These are phyloP conservation scores for Rosa rugosa DNA, from an alignment of 306 rosid species.

Conservation along the genomic window DNA sequence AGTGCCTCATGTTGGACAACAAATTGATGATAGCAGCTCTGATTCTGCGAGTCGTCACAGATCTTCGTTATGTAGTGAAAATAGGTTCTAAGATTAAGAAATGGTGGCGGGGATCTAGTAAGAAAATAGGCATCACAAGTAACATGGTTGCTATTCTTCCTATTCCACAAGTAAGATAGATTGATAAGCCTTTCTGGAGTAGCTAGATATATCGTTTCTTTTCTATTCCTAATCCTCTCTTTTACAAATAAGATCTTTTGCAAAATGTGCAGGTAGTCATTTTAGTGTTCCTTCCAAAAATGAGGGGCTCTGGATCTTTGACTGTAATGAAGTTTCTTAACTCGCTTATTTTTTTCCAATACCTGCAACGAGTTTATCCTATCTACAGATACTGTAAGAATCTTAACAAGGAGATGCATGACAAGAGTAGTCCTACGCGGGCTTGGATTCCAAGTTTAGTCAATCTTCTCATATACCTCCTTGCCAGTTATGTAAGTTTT, in stretches of 20 bases:
- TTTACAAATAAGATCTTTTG: too few species aligned
- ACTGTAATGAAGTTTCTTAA: not conserved
- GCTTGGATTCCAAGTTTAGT: constrained; percentile 2
- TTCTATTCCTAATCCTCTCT: too few species aligned
- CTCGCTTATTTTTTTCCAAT: constrained; percentile 21
- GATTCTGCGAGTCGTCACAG: constrained; percentile 18
- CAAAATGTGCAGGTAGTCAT: constrained; percentile 23
- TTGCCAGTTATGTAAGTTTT: constrained; percentile 24
- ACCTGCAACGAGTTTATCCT: constrained; percentile 21
- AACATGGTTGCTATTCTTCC: constrained; percentile 29
- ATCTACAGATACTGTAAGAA: constrained; percentile 12
- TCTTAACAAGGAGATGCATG: not conserved
- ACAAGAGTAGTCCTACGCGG: too few species aligned
- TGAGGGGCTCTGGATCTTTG: constrained; percentile 14
- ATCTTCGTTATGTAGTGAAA: constrained; percentile 13
- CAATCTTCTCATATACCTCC: constrained; percentile 22
- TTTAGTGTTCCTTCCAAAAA: not conserved
- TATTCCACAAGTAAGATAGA: constrained; percentile 26
- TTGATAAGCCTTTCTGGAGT: not conserved
- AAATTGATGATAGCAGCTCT: constrained; percentile 21
- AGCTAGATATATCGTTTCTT: too few species aligned
- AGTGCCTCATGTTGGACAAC: constrained; percentile 33
- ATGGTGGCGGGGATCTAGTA: not conserved
- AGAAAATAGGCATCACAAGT: not conserved
- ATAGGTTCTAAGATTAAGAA: not conserved